A percentile compares a stretch with the other conserved stretches of the same genome.
Conservation (phyloP, 306 rosid genomes). For the Fagus sylvatica region DNA sequence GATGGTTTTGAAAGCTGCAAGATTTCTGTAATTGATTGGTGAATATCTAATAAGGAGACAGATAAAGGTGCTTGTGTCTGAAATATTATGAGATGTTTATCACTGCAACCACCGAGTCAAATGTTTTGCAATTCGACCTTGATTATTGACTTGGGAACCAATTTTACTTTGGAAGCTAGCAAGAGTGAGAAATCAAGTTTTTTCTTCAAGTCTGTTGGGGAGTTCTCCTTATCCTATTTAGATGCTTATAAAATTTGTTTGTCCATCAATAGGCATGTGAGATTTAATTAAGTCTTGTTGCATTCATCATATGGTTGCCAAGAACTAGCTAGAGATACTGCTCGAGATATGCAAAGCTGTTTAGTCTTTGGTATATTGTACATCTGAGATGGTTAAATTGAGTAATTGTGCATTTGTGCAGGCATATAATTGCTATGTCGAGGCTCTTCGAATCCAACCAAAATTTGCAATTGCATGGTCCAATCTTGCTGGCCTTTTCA, state of each 20-base stretch:
- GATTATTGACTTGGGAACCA: neutral
- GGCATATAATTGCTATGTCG: constrained; percentile 99
- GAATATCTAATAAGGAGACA: neutral
- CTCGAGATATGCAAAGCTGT: neutral
- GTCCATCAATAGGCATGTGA: neutral
- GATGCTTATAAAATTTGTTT: neutral
- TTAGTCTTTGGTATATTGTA: neutral
- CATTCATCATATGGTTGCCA: neutral
- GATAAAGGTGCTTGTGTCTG: neutral
- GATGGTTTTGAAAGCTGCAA: neutral
- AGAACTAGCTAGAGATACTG: neutral
- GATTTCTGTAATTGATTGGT: neutral
- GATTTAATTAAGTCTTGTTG: neutral
- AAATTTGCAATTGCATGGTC: constrained; percentile 99
- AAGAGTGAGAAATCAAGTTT: neutral
- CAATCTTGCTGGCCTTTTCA: constrained; percentile 97
- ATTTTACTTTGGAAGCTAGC: neutral
- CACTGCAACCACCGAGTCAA: neutral
- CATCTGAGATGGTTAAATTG: neutral
- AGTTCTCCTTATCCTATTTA: neutral
- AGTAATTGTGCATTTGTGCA: constrained; percentile 53
- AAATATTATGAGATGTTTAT: neutral
- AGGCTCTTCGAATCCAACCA: constrained; percentile 95
- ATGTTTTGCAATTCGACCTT: neutral
- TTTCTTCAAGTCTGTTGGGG: neutral